Evolutionary conservation across 352 stramenopile genomes (phyloP).

Genomic region (Phytophthora constricta): DNA sequence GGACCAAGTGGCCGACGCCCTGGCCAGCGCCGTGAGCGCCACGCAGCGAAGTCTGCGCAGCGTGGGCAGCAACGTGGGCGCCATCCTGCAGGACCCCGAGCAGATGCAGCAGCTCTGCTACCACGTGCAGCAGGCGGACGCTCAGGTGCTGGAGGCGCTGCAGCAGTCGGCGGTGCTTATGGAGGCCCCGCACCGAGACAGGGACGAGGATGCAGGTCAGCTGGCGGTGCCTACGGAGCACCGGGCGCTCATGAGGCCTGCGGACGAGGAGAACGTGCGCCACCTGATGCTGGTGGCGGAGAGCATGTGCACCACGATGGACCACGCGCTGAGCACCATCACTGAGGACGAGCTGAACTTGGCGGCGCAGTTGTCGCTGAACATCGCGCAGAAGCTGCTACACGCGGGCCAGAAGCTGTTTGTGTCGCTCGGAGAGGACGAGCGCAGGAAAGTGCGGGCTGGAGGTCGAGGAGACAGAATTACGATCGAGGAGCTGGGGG

Average conservation of each 20-base stretch:
- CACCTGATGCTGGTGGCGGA: slow-evolving; percentile 78
- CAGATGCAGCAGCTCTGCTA: slow-evolving; percentile 66
- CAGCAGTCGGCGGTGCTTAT: slow-evolving; percentile 31
- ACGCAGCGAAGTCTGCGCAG: slow-evolving; percentile 73
- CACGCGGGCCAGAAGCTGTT: slow-evolving; percentile 75
- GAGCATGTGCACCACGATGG: slow-evolving; percentile 78
- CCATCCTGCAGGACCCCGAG: slow-evolving; percentile 68
- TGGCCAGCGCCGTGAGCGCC: slow-evolving; percentile 61
- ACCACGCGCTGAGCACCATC: slow-evolving; percentile 78
- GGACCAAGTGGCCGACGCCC: slow-evolving; percentile 57
- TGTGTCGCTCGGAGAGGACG: slow-evolving; percentile 73
- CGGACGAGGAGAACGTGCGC: slow-evolving; percentile 74
- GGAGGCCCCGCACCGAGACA: slow-evolving; percentile 21
- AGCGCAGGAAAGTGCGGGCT: slow-evolving; percentile 39
- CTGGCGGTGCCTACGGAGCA: slow-evolving; percentile 14
- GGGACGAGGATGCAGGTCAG: slow-evolving; percentile 1
- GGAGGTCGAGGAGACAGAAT: slow-evolving; percentile 61
- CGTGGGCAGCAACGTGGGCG: slow-evolving; percentile 57
- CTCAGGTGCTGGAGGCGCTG: slow-evolving; percentile 55
- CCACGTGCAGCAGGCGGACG: slow-evolving; percentile 57
- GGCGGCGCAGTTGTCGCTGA: slow-evolving; percentile 72
- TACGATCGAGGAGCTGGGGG: slow-evolving; percentile 73
- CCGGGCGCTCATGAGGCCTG: slow-evolving; percentile 27
- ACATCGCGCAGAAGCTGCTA: slow-evolving; percentile 76
- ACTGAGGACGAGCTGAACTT: slow-evolving; percentile 72